phyloP scores from a whole-genome alignment of 2,329 filamentous ascomycete species.

The Bertia moriformis region DNA sequence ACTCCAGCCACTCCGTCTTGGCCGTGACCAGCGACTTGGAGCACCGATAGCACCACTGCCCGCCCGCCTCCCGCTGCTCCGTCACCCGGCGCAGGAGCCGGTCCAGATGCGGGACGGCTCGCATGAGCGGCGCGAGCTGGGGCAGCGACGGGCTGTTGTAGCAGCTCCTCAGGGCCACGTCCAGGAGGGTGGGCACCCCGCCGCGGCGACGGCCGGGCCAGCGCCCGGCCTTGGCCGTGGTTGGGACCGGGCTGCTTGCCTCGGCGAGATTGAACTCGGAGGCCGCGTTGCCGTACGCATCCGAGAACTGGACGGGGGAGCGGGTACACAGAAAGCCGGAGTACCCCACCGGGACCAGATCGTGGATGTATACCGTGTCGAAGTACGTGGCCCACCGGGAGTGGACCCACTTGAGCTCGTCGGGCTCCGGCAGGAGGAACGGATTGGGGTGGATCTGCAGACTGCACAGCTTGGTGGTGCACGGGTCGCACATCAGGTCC shows the following conservation, averaged over 20 bases:
- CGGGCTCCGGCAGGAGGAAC: conserved; percentile 27
- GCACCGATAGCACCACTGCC: conserved; percentile 36
- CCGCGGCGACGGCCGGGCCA: conserved; percentile 4
- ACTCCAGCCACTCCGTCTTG: conserved; percentile 46
- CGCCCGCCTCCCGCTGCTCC: conserved; percentile 28
- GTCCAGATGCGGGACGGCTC: conserved; percentile 20
- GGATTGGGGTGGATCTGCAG: conserved; percentile 50
- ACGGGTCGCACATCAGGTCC: conserved; percentile 28
- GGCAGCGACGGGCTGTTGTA: conserved; percentile 24
- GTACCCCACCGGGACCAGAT: conserved; percentile 5
- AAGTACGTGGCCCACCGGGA: no score
- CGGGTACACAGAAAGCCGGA: conserved; percentile 8
- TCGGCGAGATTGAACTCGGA: conserved; percentile 9
- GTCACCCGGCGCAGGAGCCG: conserved; percentile 22
- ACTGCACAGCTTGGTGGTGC: conserved; percentile 24
- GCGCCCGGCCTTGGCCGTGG: conserved; percentile 1
- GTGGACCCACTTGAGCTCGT: conserved; percentile 3
- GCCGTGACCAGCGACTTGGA: conserved; percentile 30
- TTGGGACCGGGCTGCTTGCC: conserved; percentile 2
- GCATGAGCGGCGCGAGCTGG: conserved; percentile 26
- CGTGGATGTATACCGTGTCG: no score
- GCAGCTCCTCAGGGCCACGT: conserved; percentile 31
- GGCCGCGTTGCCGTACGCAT: conserved; percentile 7
- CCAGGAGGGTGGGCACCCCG: conserved; percentile 36
- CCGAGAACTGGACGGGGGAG: conserved; percentile 13